These are phyloP conservation scores for Trametes hirsuta DNA, from an alignment of 1,284 basidiomycete species.

Conservation along the genomic window DNA sequence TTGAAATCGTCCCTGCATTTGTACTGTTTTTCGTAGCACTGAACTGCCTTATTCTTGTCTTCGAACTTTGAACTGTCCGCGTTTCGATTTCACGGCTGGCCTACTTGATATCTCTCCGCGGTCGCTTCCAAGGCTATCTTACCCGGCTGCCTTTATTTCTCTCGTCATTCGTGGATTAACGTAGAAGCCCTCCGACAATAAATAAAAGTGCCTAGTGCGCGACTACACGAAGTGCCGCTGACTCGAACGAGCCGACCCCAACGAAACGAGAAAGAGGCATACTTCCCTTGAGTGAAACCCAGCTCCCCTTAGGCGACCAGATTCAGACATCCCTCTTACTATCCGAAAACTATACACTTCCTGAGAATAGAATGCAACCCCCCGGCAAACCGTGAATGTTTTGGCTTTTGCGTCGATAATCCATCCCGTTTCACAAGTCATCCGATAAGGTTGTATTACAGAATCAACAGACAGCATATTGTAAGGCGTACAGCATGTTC, in stretches of 20 bases:
- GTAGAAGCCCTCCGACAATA: constrained; percentile 1
- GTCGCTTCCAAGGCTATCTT: background rate
- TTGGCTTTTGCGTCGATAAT: too few species aligned
- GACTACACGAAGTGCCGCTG: too few species aligned
- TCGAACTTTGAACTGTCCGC: background rate
- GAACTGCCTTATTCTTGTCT: background rate
- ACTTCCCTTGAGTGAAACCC: too few species aligned
- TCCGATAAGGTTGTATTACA: background rate
- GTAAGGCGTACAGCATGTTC: constrained; percentile 12
- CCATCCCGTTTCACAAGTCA: too few species aligned
- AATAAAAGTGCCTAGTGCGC: background rate
- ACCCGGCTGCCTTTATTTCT: background rate
- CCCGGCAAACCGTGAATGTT: too few species aligned
- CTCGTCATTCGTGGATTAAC: background rate
- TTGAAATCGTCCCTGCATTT: constrained; percentile 1
- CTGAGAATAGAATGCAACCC: too few species aligned
- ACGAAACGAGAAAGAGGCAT: too few species aligned
- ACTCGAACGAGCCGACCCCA: too few species aligned
- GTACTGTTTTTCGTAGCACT: background rate
- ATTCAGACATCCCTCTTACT: too few species aligned
- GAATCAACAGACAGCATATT: background rate
- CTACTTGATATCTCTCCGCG: background rate
- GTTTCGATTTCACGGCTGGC: constrained; percentile 3
- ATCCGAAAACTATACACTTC: too few species aligned
- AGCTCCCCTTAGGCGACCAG: too few species aligned